Percentiles rank a stretch among this genome's conserved stretches.
Evolutionary conservation across 2,329 filamentous ascomycete species (phyloP).

Genomic region (Cladosporium phlei): DNA sequence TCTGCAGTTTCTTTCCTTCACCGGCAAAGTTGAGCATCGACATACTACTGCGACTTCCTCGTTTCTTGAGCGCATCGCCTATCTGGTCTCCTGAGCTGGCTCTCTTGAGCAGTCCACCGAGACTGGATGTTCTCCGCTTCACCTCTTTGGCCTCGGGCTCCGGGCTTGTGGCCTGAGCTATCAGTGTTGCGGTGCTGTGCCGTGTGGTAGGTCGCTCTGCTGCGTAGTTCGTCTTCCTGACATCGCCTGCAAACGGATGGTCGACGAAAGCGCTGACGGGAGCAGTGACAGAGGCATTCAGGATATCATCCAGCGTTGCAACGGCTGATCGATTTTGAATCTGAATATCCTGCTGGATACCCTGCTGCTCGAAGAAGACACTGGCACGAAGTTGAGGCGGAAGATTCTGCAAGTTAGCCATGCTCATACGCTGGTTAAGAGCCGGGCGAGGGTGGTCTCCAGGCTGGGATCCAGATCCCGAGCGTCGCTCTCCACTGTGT

Average conservation of each 20-base stretch:
- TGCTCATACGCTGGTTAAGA: slow-evolving; percentile 33
- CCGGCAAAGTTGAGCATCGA: slow-evolving; percentile 24
- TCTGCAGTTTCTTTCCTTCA: slow-evolving; percentile 31
- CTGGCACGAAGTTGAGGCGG: slow-evolving; percentile 87
- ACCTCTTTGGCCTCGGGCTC: slow-evolving; percentile 11
- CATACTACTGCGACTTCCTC: slow-evolving; percentile 15
- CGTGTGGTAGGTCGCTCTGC: slow-evolving; percentile 30
- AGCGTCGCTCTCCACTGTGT: neutral
- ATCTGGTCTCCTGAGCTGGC: slow-evolving; percentile 4
- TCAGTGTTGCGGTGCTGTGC: slow-evolving; percentile 15
- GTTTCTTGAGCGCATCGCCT: neutral
- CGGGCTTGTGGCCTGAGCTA: slow-evolving; percentile 7
- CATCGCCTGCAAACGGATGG: slow-evolving; percentile 72
- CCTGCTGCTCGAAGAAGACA: slow-evolving; percentile 75
- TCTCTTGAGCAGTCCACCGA: slow-evolving; percentile 12
- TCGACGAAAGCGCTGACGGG: slow-evolving; percentile 90
- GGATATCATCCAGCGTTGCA: slow-evolving; percentile 81
- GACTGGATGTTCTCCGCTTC: slow-evolving; percentile 14
- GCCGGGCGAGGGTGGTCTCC: slow-evolving; percentile 19
- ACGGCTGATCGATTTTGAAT: slow-evolving; percentile 75
- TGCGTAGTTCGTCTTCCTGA: slow-evolving; percentile 72
- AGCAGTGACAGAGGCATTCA: slow-evolving; percentile 81
- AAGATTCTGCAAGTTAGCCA: slow-evolving; percentile 46
- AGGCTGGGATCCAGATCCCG: slow-evolving; percentile 15
- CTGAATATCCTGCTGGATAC: slow-evolving; percentile 51